Evolutionary conservation across 2,329 filamentous ascomycete genomes (phyloP).

Genomic region (Alternaria solani): DNA sequence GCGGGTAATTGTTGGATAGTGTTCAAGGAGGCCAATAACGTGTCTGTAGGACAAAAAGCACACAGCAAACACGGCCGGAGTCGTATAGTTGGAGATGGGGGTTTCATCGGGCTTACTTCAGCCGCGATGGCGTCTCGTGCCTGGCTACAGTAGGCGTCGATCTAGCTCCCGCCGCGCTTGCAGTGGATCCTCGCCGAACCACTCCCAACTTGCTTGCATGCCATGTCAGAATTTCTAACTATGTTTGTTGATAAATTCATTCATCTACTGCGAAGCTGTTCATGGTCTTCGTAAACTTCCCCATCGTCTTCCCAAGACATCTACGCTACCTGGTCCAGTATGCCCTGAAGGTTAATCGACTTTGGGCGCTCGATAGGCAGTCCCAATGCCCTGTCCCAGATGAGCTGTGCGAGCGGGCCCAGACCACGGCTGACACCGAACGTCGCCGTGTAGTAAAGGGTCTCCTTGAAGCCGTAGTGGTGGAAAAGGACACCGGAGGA

Average conservation of each 20-base stretch:
- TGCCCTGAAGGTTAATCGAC: slow-evolving; percentile 90
- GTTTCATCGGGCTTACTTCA: slow-evolving; percentile 9
- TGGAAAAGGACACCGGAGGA: slow-evolving; percentile 95
- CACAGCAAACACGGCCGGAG: slow-evolving; percentile 15
- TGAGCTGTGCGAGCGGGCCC: slow-evolving; percentile 89
- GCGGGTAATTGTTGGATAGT: background rate
- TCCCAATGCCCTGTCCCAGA: slow-evolving; percentile 94
- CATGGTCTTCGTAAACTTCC: background rate
- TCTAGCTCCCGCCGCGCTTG: slow-evolving; percentile 12
- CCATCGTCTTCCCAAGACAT: background rate
- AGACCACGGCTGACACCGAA: slow-evolving; percentile 76
- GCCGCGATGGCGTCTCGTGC: slow-evolving; percentile 20
- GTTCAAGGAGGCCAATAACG: background rate
- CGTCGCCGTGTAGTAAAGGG: slow-evolving; percentile 86
- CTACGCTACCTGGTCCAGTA: slow-evolving; percentile 67
- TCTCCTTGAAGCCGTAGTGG: slow-evolving; percentile 97
- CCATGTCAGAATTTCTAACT: background rate
- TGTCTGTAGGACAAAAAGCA: slow-evolving; percentile 5
- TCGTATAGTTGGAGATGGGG: slow-evolving; percentile 19
- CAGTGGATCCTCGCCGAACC: background rate
- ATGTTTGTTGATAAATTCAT: background rate
- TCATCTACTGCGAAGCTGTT: background rate
- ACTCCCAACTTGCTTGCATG: background rate
- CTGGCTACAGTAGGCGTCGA: slow-evolving; percentile 24
- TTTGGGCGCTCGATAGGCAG: slow-evolving; percentile 97